These are phyloP conservation scores for Colletotrichum chlorophyti DNA, from an alignment of 2,329 filamentous ascomycete species.

Conservation along the genomic window DNA sequence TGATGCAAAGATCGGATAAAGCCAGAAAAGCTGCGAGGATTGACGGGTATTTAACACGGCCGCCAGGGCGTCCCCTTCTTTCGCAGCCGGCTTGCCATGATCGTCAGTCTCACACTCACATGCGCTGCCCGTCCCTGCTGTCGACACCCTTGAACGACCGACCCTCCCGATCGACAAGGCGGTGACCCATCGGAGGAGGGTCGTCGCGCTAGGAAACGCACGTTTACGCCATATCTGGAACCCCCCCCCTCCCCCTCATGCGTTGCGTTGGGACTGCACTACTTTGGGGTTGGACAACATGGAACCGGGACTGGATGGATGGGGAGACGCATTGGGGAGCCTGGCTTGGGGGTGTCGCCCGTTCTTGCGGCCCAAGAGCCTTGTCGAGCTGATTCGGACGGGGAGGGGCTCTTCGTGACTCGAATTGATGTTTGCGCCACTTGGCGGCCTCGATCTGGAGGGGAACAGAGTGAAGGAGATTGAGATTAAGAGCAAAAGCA, in stretches of 20 bases:
- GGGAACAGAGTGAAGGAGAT: too few relatives aligned
- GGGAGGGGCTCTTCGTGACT: background rate
- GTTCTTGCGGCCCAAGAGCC: too few relatives aligned
- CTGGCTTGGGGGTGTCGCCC: background rate
- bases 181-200: slow-evolving; percentile 20
- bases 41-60: slow-evolving; percentile 23
- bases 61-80: too few relatives aligned
- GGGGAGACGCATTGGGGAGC: background rate
- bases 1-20: background rate
- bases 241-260: background rate
- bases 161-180: slow-evolving; percentile 25
- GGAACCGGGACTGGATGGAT: background rate
- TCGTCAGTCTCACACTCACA: slow-evolving; percentile 24
- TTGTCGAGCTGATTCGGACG: background rate
- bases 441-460: background rate
- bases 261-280: background rate
- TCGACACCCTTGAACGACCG: background rate
- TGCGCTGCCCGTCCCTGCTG: slow-evolving; percentile 10
- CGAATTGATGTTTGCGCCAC: slow-evolving; percentile 2
- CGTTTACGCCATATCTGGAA: slow-evolving; percentile 24
- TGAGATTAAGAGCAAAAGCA: too few relatives aligned
- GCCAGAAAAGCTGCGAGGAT: background rate
- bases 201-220: slow-evolving; percentile 20
- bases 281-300: background rate
- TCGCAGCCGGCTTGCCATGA: too few relatives aligned